Conservation (phyloP, 345 rosid genomes). For the Eucalyptus shirleyi region DNA sequence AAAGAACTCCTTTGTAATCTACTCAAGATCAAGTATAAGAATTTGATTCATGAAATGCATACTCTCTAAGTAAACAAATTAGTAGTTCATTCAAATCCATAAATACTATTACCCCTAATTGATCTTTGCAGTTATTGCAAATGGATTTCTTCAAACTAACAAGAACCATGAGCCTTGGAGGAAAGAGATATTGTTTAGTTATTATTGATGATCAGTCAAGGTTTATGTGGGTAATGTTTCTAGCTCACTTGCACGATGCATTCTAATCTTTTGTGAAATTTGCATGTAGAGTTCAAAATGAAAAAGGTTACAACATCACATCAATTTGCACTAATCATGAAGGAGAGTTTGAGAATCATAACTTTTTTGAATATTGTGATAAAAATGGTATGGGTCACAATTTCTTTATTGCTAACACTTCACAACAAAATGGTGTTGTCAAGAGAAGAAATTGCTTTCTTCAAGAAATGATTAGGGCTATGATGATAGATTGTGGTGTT, state of each 20-base stretch:
- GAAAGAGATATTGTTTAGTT: not conserved
- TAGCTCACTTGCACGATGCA: not conserved
- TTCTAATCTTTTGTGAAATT: no score
- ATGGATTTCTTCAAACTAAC: not conserved
- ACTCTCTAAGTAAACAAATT: no score
- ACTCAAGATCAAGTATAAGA: not conserved
- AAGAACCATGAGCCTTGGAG: not conserved
- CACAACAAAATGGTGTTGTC: not conserved
- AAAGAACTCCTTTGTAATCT: not conserved
- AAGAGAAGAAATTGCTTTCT: not conserved
- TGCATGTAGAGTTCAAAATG: no score
- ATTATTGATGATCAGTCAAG: not conserved
- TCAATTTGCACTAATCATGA: not conserved
- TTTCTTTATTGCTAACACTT: not conserved
- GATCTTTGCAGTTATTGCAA: not conserved
- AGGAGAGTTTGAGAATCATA: not conserved
- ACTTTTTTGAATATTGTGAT: not conserved
- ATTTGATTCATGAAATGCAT: not conserved
- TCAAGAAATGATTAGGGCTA: not conserved
- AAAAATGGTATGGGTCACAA: not conserved
- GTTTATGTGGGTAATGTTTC: not conserved
- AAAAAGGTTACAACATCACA: not conserved
- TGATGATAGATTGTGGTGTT: not conserved
- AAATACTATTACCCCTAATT: not conserved
- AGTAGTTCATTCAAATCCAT: not conserved